A percentile compares a stretch with the other conserved stretches of the same genome.
phyloP scores from a whole-genome alignment of 441 rosid genomes.

The Jatropha podagrica region DNA sequence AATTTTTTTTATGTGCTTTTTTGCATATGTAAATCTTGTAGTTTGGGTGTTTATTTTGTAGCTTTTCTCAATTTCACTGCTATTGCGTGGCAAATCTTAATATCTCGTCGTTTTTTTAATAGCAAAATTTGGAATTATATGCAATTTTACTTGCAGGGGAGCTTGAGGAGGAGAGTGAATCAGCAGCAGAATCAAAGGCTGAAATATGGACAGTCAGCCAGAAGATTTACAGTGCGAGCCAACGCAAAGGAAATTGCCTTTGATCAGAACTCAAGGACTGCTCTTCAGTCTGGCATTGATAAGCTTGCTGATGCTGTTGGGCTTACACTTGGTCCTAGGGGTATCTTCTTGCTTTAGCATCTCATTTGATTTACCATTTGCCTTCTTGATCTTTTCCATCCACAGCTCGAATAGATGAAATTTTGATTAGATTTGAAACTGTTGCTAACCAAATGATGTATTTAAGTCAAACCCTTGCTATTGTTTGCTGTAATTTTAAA shows the following conservation, averaged over 20 bases:
- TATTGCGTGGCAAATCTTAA: no score
- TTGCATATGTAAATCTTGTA: neutral
- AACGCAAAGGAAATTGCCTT: conserved; percentile 85
- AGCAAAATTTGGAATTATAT: neutral
- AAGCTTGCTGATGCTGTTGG: conserved; percentile 93
- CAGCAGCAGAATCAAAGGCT: conserved; percentile 53
- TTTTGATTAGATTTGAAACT: neutral
- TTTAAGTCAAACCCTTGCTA: neutral
- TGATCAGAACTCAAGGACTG: conserved; percentile 78
- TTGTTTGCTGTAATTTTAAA: neutral
- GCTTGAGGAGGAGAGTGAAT: conserved; percentile 46
- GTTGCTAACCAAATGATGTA: neutral
- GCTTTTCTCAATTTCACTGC: neutral
- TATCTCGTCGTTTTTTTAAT: neutral
- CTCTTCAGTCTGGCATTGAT: conserved; percentile 91
- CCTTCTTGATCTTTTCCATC: neutral
- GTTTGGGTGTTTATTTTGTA: neutral
- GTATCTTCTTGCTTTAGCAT: conserved; percentile 35
- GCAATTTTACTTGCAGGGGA: conserved; percentile 17
- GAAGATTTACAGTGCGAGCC: conserved; percentile 72
- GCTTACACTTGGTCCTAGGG: conserved; percentile 97
- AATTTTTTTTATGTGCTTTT: neutral
- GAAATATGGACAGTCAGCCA: conserved; percentile 45
- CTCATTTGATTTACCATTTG: neutral
- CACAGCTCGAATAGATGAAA: neutral